Evolutionary conservation across 495 filamentous ascomycete species (phyloP), one percentile per base, ranked within the genome.

Genomic region (Lasiosphaeriaceae sp.): DNA sequence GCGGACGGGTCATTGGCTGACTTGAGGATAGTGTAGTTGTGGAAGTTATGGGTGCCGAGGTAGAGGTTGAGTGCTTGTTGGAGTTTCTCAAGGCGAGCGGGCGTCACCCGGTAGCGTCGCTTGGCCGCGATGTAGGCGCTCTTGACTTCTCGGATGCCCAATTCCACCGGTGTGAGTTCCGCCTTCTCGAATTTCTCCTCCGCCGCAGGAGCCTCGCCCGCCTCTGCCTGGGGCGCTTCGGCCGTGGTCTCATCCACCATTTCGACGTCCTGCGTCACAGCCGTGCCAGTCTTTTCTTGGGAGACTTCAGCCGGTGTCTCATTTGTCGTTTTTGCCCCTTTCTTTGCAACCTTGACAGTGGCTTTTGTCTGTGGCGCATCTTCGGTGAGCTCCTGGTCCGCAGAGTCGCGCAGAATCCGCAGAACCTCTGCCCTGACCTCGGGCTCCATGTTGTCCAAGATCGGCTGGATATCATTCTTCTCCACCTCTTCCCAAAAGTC

Each of bases 21-120:
- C 73, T 97, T 98, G 59, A 92, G 85, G 60, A 97, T 83, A 5
- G 94, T 98, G 78, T 92, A 97, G 75, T 97, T 98, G 79, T 96
- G 90, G 76, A 84, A 98, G 68, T 93, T 96, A 57, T 77, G 77
- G 4, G 94, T 96, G 54, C 94, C 94, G 16, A 84, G 67, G 69
- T 92, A 97, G 20, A 75, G 74, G 47, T 80, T 69, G 8, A 98
- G 80, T 0, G 83, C 82, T 45, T 83, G 78, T 66, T 92, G 88
- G 12, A 97, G 79, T 56, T 86, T 83, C 8, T 78, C 76, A 46
- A 92, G 70, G 41, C 94, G 90, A 19, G 77, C 71, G 0, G 83
- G 74, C 2, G 88, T 86, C 53, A 92, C 88, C 50, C 92, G 89
- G 66, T 96, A 97, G 3, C 83, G 78, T 21, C 84, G 82, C 72